These are phyloP conservation scores for Zasmidium cellare DNA, from an alignment of 2,329 filamentous ascomycete species.

Conservation along the genomic window DNA sequence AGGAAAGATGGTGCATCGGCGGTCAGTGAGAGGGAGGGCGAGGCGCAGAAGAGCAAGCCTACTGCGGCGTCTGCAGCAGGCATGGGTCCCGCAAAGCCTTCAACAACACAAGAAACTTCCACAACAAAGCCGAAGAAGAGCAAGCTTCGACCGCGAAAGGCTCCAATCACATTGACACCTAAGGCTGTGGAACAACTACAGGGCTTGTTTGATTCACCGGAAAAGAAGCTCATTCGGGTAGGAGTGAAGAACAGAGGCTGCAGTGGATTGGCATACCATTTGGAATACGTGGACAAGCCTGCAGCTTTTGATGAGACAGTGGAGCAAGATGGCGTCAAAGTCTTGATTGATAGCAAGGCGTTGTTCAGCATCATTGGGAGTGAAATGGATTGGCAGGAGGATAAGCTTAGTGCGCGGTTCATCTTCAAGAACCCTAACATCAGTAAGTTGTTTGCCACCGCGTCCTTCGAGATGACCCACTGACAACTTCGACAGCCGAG, in stretches of 20 bases:
- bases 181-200: slow-evolving; percentile 77
- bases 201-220: slow-evolving; percentile 75
- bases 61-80: slow-evolving; percentile 33
- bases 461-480: slow-evolving; percentile 4
- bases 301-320: slow-evolving; percentile 87
- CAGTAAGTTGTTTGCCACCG: slow-evolving; percentile 64
- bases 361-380: slow-evolving; percentile 97
- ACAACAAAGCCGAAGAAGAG: slow-evolving; percentile 57
- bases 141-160: slow-evolving; percentile 80
- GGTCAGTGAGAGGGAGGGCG: slow-evolving; percentile 59
- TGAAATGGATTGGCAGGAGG: slow-evolving; percentile 99
- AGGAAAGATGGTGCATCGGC: slow-evolving; percentile 39
- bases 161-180: slow-evolving; percentile 82
- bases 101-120: slow-evolving; percentile 41
- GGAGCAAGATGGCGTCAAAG: slow-evolving; percentile 93
- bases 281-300: slow-evolving; percentile 93
- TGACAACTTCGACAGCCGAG: slow-evolving; percentile 65
- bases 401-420: slow-evolving; percentile 88
- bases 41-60: slow-evolving; percentile 65
- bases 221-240: slow-evolving; percentile 90
- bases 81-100: slow-evolving; percentile 19
- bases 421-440: slow-evolving; percentile 98
- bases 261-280: slow-evolving; percentile 86
- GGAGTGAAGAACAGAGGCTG: slow-evolving; percentile 93
- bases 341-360: slow-evolving; percentile 95